Evolutionary conservation across 2,329 filamentous ascomycete genomes (phyloP), one percentile per base, ranked within the genome.

Genomic region (Neurospora crassa): DNA sequence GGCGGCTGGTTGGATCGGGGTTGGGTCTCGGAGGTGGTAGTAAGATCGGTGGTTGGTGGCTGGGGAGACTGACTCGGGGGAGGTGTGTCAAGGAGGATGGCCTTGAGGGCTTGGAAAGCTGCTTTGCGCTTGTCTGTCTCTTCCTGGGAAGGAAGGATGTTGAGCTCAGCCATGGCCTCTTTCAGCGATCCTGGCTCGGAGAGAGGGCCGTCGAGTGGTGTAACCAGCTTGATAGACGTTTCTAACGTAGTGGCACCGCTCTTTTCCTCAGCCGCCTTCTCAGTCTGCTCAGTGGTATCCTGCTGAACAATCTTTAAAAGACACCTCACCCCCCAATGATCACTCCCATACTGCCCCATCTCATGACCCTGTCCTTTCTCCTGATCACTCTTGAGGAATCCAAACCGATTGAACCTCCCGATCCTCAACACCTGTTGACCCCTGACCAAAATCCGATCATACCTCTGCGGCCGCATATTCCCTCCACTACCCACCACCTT

Each of bases 401-500:
- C 89, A 76, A 91, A 91, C 76, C 84, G 82, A 74, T 88, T 88
- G 79, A 90, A 90, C 0, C 80, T 77, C 3, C 76, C 76, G 5
- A 86, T 78, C 18, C 78, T 75, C 6, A 86, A 77, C 2, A 77
- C 53, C 3, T 78, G 81, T 18, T 81, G 79, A 7, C 80, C 79
- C 67, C 83, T 85, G 42, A 89, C 78, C 2, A 91, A 78, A 67
- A 92, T 88, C 42, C 89, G 83, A 75, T 91, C 89, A 72, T 91
- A 91, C 68, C 90, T 81, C 76, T 91, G 89, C 1, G 90, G 89
- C 24, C 88, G 82, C 74, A 84, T 84, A 68, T 87, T 83, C 67
- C 82, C 78, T 1, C 83, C 83, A 67, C 77, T 80, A 3, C 82
- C 82, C 1, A 85, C 83, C 3, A 84, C 84, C 12, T 82, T 80